These are phyloP conservation scores for Raffaelea arxii DNA, from an alignment of 2,329 filamentous ascomycete genomes.

Conservation along the genomic window DNA sequence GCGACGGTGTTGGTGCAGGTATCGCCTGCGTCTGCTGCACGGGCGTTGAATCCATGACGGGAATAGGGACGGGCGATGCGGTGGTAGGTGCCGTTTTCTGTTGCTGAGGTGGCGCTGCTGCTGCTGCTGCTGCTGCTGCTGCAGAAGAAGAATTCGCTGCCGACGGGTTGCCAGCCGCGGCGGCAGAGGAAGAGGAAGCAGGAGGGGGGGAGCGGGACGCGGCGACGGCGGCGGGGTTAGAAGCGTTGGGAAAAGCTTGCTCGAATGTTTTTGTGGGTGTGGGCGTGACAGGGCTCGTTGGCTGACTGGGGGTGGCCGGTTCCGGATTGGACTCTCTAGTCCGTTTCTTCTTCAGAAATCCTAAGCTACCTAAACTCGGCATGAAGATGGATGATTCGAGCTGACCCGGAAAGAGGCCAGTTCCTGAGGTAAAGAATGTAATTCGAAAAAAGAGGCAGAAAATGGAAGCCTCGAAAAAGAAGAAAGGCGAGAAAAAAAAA, in stretches of 20 bases:
- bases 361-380: constrained; percentile 90
- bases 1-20: constrained; percentile 24
- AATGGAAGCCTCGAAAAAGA: constrained; percentile 12
- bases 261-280: constrained; percentile 44
- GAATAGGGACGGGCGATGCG: constrained; percentile 9
- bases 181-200: constrained; percentile 5
- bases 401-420: background rate
- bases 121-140: constrained; percentile 1
- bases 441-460: background rate
- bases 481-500: constrained; percentile 9
- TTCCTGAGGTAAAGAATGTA: constrained; percentile 8
- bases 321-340: constrained; percentile 81
- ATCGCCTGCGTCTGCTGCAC: constrained; percentile 18
- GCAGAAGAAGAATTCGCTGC: constrained; percentile 10
- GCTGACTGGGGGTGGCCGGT: constrained; percentile 55
- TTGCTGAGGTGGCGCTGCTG: constrained; percentile 8
- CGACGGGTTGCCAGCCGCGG: constrained; percentile 13
- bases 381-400: constrained; percentile 36
- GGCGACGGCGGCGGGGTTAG: constrained; percentile 14
- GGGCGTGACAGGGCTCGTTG: constrained; percentile 53
- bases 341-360: constrained; percentile 97
- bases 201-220: too few relatives aligned
- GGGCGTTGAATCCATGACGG: constrained; percentile 22
- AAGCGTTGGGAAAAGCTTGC: constrained; percentile 26
- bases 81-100: constrained; percentile 24